Percentiles rank a stretch among this genome's conserved stretches.
Conservation (phyloP, 2,329 filamentous ascomycete species). For the Periglandula ipomoeae region DNA sequence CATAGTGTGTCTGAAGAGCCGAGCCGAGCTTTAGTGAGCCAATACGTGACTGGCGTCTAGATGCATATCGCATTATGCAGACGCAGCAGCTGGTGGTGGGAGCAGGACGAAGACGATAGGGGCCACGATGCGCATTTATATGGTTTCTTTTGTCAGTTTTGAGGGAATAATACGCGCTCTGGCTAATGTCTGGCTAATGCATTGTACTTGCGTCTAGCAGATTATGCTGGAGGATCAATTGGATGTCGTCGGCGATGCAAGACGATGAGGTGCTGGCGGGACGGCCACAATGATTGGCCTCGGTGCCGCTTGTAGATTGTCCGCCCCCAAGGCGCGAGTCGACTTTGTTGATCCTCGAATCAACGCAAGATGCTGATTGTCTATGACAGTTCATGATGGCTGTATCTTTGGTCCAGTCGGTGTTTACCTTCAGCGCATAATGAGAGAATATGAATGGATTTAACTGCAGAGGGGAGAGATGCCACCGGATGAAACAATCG, state of each 20-base stretch:
- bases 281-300: background rate
- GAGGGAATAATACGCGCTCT: background rate
- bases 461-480: too few species aligned
- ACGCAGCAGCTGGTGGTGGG: background rate
- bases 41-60: background rate
- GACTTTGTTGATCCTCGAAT: too few species aligned
- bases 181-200: background rate
- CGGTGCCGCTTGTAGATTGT: background rate
- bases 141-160: background rate
- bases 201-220: background rate
- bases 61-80: background rate
- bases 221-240: background rate
- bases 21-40: background rate
- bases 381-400: too few species aligned
- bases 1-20: background rate
- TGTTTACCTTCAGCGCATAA: too few species aligned
- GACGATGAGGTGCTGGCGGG: too few species aligned
- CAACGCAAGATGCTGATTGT: too few species aligned
- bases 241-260: background rate
- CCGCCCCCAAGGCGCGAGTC: too few species aligned
- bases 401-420: too few species aligned
- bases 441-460: too few species aligned
- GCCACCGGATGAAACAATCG: background rate
- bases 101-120: background rate
- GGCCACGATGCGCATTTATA: background rate